These are phyloP conservation scores for Fibroporia radiculosa DNA, from an alignment of 768 basidiomycete genomes.

Conservation along the genomic window DNA sequence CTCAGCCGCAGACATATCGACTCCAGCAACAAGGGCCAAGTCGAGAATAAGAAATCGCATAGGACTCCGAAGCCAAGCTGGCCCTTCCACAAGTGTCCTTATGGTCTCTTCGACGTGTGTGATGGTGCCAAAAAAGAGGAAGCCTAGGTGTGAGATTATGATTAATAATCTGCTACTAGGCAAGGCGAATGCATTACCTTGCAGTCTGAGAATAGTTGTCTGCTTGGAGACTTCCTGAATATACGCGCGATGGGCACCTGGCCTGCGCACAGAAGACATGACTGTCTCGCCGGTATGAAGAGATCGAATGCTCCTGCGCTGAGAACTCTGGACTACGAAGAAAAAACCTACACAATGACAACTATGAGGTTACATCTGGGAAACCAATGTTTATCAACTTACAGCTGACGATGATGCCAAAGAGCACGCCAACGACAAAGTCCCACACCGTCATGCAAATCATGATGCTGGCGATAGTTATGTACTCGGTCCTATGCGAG, in stretches of 20 bases:
- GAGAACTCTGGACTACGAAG: slow-evolving; percentile 95
- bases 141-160: slow-evolving; percentile 36
- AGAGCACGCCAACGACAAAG: slow-evolving; percentile 88
- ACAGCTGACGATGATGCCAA: slow-evolving; percentile 91
- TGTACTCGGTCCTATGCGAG: slow-evolving; percentile 56
- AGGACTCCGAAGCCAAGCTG: slow-evolving; percentile 64
- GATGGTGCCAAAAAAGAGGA: slow-evolving; percentile 93
- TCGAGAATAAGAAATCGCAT: slow-evolving; percentile 90
- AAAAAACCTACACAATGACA: slow-evolving; percentile 56
- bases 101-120: slow-evolving; percentile 84
- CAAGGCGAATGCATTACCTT: slow-evolving; percentile 39
- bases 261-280: slow-evolving; percentile 87
- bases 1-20: slow-evolving; percentile 93
- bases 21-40: slow-evolving; percentile 75
- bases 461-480: slow-evolving; percentile 82
- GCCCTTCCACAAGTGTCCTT: slow-evolving; percentile 61
- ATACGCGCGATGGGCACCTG: slow-evolving; percentile 80
- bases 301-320: slow-evolving; percentile 73
- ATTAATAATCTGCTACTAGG: not conserved
- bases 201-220: slow-evolving; percentile 80
- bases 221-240: slow-evolving; percentile 90
- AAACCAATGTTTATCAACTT: slow-evolving; percentile 21
- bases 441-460: slow-evolving; percentile 91
- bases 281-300: slow-evolving; percentile 78
- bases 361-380: not conserved